Conservation (phyloP, 176 grass and related monocot species). For the Aegilops tauschii region DNA sequence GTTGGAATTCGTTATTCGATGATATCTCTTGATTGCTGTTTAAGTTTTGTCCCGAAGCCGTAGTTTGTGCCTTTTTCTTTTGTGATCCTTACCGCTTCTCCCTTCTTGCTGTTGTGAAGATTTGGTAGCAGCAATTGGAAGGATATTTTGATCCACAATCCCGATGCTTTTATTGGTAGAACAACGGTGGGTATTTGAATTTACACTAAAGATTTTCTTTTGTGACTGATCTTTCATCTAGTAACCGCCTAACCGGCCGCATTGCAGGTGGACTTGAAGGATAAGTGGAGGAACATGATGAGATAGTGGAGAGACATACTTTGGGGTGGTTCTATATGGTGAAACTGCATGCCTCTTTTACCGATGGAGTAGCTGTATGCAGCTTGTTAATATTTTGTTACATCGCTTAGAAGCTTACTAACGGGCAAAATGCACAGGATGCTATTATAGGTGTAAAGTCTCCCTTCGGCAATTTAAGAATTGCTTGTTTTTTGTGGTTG, state of each 20-base stretch:
- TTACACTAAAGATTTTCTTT: not conserved
- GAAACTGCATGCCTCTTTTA: not conserved
- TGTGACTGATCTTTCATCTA: not conserved
- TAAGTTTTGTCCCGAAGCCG: not conserved
- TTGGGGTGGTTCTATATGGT: not conserved
- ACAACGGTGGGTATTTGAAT: slow-evolving; percentile 40
- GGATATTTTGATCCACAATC: slow-evolving; percentile 47
- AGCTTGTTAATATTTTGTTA: too few species aligned
- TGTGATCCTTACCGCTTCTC: not conserved
- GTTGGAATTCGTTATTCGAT: not conserved
- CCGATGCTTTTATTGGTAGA: slow-evolving; percentile 60
- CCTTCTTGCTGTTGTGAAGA: slow-evolving; percentile 32
- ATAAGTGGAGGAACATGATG: slow-evolving; percentile 92
- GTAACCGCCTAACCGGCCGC: not conserved
- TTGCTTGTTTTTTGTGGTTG: too few species aligned
- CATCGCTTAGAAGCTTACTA: too few species aligned
- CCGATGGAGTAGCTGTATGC: too few species aligned
- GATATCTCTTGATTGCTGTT: not conserved
- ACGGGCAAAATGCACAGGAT: not conserved
- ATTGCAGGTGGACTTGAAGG: slow-evolving; percentile 74
- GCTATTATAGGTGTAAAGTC: not conserved
- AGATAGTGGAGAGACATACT: slow-evolving; percentile 17
- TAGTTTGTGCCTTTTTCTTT: not conserved
- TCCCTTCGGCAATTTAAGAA: not conserved
- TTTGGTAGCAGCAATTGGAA: slow-evolving; percentile 69